phyloP scores from a whole-genome alignment of 1,284 basidiomycete genomes.

The Melampsora americana region DNA sequence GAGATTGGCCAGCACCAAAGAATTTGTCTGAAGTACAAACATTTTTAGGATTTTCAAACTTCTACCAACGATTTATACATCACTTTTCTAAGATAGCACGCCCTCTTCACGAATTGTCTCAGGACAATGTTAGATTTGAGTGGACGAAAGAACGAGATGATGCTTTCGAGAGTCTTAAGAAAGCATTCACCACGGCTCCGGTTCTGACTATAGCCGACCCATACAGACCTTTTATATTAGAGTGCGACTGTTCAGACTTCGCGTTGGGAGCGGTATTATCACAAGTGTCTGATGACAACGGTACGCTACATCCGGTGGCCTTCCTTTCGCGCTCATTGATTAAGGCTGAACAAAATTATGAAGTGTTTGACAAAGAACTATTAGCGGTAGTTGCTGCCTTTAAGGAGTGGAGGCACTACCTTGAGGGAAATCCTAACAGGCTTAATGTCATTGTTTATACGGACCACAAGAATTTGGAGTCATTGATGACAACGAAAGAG shows the following conservation, averaged over 20 bases:
- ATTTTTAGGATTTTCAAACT: neutral
- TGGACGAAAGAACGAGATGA: neutral
- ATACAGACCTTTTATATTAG: neutral
- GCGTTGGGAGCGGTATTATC: neutral
- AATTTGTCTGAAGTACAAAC: neutral
- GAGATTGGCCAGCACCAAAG: too few species aligned
- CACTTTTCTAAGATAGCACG: neutral
- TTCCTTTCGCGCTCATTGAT: too few species aligned
- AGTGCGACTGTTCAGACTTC: neutral
- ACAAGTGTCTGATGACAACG: too few species aligned
- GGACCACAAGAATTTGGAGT: neutral
- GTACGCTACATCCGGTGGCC: too few species aligned
- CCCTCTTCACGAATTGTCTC: constrained; percentile 2
- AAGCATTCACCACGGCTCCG: neutral
- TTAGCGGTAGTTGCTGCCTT: too few species aligned
- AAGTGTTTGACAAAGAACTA: too few species aligned
- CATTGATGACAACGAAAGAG: neutral
- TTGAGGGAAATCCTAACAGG: too few species aligned
- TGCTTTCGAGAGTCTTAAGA: neutral
- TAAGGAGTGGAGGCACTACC: constrained; percentile 8
- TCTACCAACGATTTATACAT: neutral
- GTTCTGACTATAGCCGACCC: neutral
- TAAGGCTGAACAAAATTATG: too few species aligned
- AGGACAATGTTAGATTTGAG: neutral
- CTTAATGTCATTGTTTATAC: too few species aligned